Evolutionary conservation across 2,329 filamentous ascomycete genomes (phyloP).

Genomic region (Penicillium sp.): DNA sequence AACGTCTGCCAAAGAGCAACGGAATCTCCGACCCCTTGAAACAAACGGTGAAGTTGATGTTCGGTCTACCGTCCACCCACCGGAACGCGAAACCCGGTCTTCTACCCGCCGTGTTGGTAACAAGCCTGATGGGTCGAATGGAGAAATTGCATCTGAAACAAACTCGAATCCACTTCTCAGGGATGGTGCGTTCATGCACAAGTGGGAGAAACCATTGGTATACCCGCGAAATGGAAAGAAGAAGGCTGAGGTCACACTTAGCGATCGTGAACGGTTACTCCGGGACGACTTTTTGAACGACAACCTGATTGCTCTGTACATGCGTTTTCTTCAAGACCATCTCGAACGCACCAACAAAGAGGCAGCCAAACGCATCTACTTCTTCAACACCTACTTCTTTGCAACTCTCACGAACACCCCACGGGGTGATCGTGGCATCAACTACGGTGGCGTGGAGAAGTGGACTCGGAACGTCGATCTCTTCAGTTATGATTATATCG

Average conservation of each 20-base stretch:
- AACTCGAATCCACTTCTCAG: conserved; percentile 1
- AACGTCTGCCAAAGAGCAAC: not conserved
- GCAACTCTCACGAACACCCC: conserved; percentile 65
- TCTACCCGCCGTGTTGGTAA: conserved; percentile 21
- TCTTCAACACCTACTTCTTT: conserved; percentile 94
- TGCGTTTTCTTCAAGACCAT: conserved; percentile 67
- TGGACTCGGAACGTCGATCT: conserved; percentile 89
- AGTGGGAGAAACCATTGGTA: conserved; percentile 41
- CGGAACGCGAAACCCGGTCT: conserved; percentile 32
- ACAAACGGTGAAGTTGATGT: conserved; percentile 21
- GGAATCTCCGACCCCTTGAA: conserved; percentile 5
- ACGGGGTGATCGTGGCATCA: conserved; percentile 59
- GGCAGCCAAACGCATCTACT: conserved; percentile 66
- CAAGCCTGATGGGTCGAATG: not conserved
- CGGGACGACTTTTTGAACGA: conserved; percentile 89
- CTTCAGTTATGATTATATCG: conserved; percentile 80
- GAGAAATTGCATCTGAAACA: not conserved
- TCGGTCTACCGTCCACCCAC: conserved; percentile 5
- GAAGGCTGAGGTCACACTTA: conserved; percentile 45
- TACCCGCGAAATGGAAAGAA: conserved; percentile 48
- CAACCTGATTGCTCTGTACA: conserved; percentile 84
- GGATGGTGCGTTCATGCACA: conserved; percentile 21
- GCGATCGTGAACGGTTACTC: conserved; percentile 66
- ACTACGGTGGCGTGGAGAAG: conserved; percentile 78
- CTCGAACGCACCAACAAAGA: conserved; percentile 56